Base-by-base conservation (phyloP, 2,329 filamentous ascomycete species). In the Sarocladium strictum region DNA sequence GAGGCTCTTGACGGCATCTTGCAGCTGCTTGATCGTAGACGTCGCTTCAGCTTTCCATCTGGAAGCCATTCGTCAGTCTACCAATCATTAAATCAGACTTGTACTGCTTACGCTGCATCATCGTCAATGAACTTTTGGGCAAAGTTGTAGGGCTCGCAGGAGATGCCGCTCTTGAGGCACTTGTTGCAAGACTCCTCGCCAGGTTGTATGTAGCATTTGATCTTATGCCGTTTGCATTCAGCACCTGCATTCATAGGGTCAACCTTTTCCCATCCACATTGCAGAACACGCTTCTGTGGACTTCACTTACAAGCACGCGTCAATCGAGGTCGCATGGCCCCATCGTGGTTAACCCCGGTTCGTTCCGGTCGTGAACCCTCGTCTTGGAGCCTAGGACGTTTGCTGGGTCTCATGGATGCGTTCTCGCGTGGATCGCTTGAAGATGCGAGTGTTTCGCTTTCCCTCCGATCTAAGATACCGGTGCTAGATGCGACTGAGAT, bases 111-210 rank as follows among this genome's bases (percentile, higher is more conserved):
- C 56, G 43, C 50, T 54, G 58, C 29, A 53, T 59, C 58, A 9
- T 59, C 58, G 33, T 59, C 58, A 6, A 59, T 58, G 51, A 58
- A 59, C 53, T 58, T 58, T 32, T 59, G 56, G 6, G 56, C 56
- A 52, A 59, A 58, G 55, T 58, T 59, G 53, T 56, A 45, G 6
- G 58, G 58, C 15, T 57, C 51, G 35, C 59, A 61, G 4, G 58
- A 53, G 26, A 56, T 58, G 40, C 58, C 57, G 12, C 24, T 52
- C 5, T 55, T 55, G 32, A 60, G 21, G 50, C 58, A 60, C 14
- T 55, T 49, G 15, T 38, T 54, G 38, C 57, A 60, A 9, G 50
- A 26, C 9, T 33, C 40, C 26, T 47, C 38, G 4, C 54, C 56
- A 2, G 53, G 54, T 15, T 54, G 37, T 17, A 58, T 35, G 10